Base-by-base conservation (phyloP, 2,329 filamentous ascomycete genomes). In the Paraconiothyrium sp. region DNA sequence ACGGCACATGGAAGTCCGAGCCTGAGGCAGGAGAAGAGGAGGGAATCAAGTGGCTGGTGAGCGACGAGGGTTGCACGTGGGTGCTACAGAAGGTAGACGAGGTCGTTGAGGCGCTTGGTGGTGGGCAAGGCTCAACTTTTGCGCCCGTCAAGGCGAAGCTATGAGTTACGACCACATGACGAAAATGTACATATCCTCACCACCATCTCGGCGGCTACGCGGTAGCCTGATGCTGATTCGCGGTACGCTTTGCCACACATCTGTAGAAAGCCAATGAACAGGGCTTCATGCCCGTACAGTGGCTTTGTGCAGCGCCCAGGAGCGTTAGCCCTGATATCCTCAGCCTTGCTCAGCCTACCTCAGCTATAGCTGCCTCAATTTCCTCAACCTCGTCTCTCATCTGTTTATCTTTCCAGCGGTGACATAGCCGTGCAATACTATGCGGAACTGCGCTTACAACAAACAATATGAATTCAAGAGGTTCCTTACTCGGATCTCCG, bases 61-160 rank as follows among this genome's bases (percentile, higher is more conserved):
- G 84, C 35, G 87, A 92, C 63, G 88, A 89, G 68, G 89, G 89
- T 0, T 89, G 79, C 72, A 75, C 83, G 46, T 91, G 89, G 89
- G 78, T 90, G 58, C 72, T 91, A 67, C 79, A 85, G 63, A 85
- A 82, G 65, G 83, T 90, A 2, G 89, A 92, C 79, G 78, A 81
- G 61, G 84, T 91, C 64, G 86, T 90, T 14, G 69, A 67, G 27
- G 72, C 71, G n/a, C 57, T 76, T 16, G 70, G 72, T 27, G 71
- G 71, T 14, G 73, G 68, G 1, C 62, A 71, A 30, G 73, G 73
- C 2, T 73, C 64, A 20, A 75, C 72, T 0, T 76, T 75, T 65
- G 73, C 73, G 9, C 73, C 73, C 0, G 58, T 73, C 5, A 74
- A 67, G 43, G 61, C 72, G 22, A 76, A 75, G 61, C 62, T 76